Conservation (phyloP, 2,329 filamentous ascomycete genomes). For the Alternaria consortialis region DNA sequence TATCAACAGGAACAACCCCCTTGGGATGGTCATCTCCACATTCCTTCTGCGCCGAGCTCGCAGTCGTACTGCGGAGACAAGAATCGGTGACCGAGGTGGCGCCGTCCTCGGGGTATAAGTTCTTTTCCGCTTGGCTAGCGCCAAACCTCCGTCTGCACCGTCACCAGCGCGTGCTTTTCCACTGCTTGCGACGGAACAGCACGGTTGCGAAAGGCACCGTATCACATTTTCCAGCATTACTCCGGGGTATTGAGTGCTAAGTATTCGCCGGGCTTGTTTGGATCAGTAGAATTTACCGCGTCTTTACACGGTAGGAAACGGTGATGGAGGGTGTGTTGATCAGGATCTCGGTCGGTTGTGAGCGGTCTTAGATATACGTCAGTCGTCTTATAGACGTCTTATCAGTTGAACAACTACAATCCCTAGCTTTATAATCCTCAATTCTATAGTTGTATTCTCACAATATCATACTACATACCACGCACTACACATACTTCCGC, state of each 20-base stretch:
- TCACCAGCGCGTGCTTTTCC: neutral
- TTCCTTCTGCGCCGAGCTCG: neutral
- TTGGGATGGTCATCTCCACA: neutral
- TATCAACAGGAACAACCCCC: neutral
- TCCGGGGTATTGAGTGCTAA: neutral
- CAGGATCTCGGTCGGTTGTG: neutral
- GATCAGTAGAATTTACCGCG: neutral
- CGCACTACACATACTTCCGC: neutral
- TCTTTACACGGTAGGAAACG: slow-evolving; percentile 1
- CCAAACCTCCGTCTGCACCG: neutral
- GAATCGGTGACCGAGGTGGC: slow-evolving; percentile 6
- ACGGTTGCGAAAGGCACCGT: slow-evolving; percentile 11
- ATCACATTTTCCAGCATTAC: slow-evolving; percentile 1
- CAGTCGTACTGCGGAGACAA: neutral
- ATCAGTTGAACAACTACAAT: neutral
- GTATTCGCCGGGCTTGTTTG: neutral
- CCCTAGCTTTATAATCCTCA: neutral
- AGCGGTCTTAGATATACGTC: slow-evolving; percentile 1
- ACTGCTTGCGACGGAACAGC: slow-evolving; percentile 15
- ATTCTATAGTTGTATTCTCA: neutral
- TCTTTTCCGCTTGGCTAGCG: slow-evolving; percentile 19
- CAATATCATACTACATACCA: neutral
- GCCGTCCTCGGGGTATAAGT: slow-evolving; percentile 9
- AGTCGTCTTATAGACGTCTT: neutral
- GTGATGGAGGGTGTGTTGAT: neutral